Evolutionary conservation across 106 monocot species (phyloP).

Genomic region (Alisma plantagoaquatica): DNA sequence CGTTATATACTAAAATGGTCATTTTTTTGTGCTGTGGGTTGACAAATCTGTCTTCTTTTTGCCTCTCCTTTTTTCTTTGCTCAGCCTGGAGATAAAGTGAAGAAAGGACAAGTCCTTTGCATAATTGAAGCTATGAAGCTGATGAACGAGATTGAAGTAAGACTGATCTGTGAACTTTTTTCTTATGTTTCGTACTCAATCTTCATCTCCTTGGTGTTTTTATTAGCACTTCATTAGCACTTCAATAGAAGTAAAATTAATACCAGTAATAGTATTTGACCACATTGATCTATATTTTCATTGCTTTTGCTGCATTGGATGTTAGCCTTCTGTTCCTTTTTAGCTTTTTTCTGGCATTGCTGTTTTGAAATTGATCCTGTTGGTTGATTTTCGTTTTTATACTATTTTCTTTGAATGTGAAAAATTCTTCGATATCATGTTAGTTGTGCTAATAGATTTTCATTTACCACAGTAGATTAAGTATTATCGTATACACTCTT

Average conservation of each 20-base stretch:
- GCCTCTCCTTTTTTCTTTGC: neutral
- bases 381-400: too few species aligned
- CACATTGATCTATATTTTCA: neutral
- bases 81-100: conserved; percentile 57
- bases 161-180: neutral
- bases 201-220: neutral
- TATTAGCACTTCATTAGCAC: neutral
- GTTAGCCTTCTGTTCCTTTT: neutral
- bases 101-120: conserved; percentile 60
- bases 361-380: too few species aligned
- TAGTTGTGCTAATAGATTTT: too few species aligned
- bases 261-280: neutral
- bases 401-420: too few species aligned
- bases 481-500: too few species aligned
- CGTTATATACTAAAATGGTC: too few species aligned
- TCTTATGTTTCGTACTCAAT: neutral
- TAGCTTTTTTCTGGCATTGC: neutral
- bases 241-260: neutral
- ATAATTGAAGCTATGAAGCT: conserved; percentile 77
- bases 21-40: too few species aligned
- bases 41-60: neutral
- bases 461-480: too few species aligned
- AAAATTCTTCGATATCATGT: too few species aligned
- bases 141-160: conserved; percentile 78
- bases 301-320: neutral